Base-by-base conservation (phyloP, 371 early-diverging fungal genomes). In the Rhizopus stolonifer region DNA sequence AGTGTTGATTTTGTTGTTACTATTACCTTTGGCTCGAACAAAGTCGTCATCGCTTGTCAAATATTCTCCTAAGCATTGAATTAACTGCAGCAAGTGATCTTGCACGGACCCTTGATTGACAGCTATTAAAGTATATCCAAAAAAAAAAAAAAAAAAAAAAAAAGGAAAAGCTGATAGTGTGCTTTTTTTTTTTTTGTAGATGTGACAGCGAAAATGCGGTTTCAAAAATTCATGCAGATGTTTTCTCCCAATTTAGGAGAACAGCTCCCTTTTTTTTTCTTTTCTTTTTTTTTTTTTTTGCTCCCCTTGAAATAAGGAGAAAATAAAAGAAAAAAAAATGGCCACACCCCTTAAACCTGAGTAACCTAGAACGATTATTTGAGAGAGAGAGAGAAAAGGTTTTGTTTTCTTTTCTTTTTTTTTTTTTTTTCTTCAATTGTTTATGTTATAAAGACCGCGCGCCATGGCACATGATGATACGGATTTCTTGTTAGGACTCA, bases 41-140 rank as follows among this genome's bases (percentile, higher is more conserved):
- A 82, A 84, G 22, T 90, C 87, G 48, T 94, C 95, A 9, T 88
- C 85, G 65, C 82, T 87, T 2, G 92, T 92, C 45, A 95, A 66
- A 44, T 85, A 83, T 44, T 85, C 79, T 6, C 90, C 93, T 36
- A 95, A 82, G 24, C 78, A 70, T 64, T 91, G 90, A 22, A 96
- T 94, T 13, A 95, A 71, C 51, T 69, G 75, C 25, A 93, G 66
- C 19, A 79, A 34, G 24, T 70, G 70, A 17, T 67, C 64, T 48
- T 74, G 79, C 14, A 69, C 55, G 65, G 64, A 55, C 22, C 60
- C 67, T 21, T 44, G 43, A 42, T 79, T 69, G 43, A 79, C 63
- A 52, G 55, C 79, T 78, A n/a, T n/a, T n/a, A n/a, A n/a, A n/a
- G n/a, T n/a, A n/a, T n/a, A n/a, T n/a, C n/a, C n/a, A n/a, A n/a